These are phyloP conservation scores for Biscogniauxia sp. DNA, from an alignment of 2,329 filamentous ascomycete genomes.

Conservation along the genomic window DNA sequence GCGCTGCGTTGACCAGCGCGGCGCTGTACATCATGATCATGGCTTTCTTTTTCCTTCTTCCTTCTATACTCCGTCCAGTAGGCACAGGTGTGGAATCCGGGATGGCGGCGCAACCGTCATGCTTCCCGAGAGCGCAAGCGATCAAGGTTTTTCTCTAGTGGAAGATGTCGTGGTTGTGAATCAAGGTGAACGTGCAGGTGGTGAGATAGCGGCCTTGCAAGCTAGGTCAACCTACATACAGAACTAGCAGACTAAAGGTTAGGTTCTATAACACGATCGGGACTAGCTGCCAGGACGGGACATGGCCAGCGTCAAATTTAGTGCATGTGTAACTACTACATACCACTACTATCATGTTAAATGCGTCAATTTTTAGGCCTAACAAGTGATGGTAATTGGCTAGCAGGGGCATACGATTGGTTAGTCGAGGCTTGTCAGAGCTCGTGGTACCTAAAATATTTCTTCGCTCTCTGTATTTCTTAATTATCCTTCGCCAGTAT, in stretches of 20 bases:
- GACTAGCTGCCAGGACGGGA: background rate
- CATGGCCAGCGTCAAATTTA: background rate
- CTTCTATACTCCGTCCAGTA: background rate
- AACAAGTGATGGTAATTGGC: background rate
- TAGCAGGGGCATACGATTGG: too few relatives aligned
- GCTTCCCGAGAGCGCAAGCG: background rate
- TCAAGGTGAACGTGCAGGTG: background rate
- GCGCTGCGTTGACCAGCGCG: background rate
- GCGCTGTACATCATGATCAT: background rate
- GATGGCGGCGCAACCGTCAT: background rate
- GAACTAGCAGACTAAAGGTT: too few relatives aligned
- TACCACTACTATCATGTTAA: background rate
- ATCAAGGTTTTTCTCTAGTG: background rate
- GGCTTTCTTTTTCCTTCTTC: background rate
- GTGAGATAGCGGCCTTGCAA: too few relatives aligned
- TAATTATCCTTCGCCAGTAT: background rate
- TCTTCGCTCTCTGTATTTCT: background rate
- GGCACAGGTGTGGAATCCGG: background rate
- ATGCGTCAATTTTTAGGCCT: background rate
- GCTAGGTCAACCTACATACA: too few relatives aligned
- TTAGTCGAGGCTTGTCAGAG: background rate
- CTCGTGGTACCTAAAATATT: background rate
- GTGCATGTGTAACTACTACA: background rate
- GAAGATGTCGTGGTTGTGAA: background rate
- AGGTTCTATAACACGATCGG: background rate